Evolutionary conservation across 140 eudicot genomes (phyloP), one percentile per base, ranked within the genome.

Genomic region (Oenanthe javanica): DNA sequence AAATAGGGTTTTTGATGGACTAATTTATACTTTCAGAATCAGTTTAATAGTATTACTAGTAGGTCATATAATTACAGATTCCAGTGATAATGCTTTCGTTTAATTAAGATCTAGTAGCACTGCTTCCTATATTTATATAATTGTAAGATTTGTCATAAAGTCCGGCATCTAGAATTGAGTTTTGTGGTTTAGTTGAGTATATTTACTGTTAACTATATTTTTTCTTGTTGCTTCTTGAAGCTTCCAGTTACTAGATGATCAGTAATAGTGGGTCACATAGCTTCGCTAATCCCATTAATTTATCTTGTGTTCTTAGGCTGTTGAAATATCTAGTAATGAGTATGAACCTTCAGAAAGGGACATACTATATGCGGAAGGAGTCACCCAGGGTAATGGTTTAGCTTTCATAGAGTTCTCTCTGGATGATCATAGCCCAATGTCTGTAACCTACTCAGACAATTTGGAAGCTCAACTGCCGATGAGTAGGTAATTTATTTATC

Each of bases 371-470:
- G 97, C 99, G 9, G 99, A 95, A 84, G 99, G 99, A 55, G 97
- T 95, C 82, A 95, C 97, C 73, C 97, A 90, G 84, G 97, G 97
- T 46, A 95, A 92, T 52, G 97, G 97, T 6, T 83, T 95, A 89
- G 97, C 97, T 83, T 95, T 92, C 80, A 89, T 95, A 81, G 99
- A 95, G 80, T 95, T 95, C 89, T 90, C 91, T 19, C 87, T 95
- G 64, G 99, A 92, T 83, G 97, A 95, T 83, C 97, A 92, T 61
- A 92, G 99, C 90, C 97, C 99, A 18, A 92, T 92, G 97, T 91
- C 97, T 4, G 97, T 90, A 83, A 76, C 89, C 77, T 92, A 90
- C 81, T 87, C 91, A 0, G 97, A 90, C 72, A 95, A 92, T 85
- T 84, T 92, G 61, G 99, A 92, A 69, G 90, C 87, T 77, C 88